Percentiles rank a stretch among this genome's conserved stretches.
phyloP scores from a whole-genome alignment of 2,329 filamentous ascomycete species.

The Pseudogymnoascus sp. region DNA sequence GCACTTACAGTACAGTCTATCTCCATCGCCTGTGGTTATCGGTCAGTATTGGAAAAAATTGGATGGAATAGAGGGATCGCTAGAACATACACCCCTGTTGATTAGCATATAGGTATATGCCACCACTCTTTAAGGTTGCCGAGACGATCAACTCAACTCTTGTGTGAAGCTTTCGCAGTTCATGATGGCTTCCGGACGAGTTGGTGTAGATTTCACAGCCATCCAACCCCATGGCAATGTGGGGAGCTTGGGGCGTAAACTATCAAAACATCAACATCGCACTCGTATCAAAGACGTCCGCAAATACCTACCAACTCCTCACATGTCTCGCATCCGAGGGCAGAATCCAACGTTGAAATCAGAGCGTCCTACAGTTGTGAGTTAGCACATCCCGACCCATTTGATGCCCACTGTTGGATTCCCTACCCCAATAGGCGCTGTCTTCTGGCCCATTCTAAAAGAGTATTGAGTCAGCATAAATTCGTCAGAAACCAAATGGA shows the following conservation, averaged over 20 bases:
- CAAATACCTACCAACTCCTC: constrained; percentile 45
- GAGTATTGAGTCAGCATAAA: neutral
- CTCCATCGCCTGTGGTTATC: neutral
- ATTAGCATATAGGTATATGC: constrained; percentile 55
- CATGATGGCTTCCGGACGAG: constrained; percentile 59
- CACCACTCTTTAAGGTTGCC: constrained; percentile 52
- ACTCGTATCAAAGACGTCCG: neutral
- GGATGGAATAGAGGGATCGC: constrained; percentile 31
- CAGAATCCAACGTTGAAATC: constrained; percentile 48
- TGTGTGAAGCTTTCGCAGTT: constrained; percentile 57
- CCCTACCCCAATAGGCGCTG: constrained; percentile 42
- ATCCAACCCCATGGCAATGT: constrained; percentile 53
- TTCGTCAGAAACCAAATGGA: neutral
- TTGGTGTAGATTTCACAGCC: constrained; percentile 69
- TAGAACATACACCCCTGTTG: constrained; percentile 48
- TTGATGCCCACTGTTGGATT: neutral
- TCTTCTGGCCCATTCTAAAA: constrained; percentile 34
- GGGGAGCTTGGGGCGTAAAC: constrained; percentile 46
- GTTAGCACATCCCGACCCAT: neutral
- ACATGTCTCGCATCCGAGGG: constrained; percentile 57
- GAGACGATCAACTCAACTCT: constrained; percentile 58
- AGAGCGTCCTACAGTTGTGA: constrained; percentile 26
- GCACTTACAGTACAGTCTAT: neutral
- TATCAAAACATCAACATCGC: neutral
- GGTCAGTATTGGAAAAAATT: neutral